Percentiles rank a stretch among this genome's conserved stretches.
Conservation (phyloP, 441 rosid species). For the Gossypium aridum region DNA sequence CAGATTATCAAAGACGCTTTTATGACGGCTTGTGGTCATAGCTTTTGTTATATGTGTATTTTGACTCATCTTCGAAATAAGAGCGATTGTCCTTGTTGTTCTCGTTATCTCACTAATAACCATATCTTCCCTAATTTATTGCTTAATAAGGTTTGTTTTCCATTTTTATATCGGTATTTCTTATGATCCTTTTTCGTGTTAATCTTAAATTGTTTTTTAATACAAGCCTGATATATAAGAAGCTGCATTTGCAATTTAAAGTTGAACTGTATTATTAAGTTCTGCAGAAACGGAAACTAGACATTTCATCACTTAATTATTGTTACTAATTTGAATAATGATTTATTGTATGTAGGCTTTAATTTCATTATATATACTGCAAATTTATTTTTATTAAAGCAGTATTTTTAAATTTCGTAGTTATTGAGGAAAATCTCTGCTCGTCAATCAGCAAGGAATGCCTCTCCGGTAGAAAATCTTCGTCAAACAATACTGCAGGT, state of each 20-base stretch:
- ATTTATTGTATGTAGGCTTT: background rate
- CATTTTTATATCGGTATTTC: background rate
- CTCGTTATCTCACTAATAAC: constrained; percentile 24
- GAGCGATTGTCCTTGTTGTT: constrained; percentile 44
- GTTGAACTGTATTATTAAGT: background rate
- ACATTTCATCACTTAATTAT: background rate
- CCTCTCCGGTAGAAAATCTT: constrained; percentile 33
- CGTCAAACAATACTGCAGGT: constrained; percentile 35
- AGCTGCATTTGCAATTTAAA: background rate
- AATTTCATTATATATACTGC: background rate
- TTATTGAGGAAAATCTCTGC: constrained; percentile 36
- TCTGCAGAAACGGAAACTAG: background rate
- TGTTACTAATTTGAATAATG: background rate
- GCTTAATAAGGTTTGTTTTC: constrained; percentile 35
- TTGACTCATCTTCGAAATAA: constrained; percentile 37
- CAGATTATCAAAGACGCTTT: constrained; percentile 42
- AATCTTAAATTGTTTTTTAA: background rate
- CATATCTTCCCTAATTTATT: constrained; percentile 40
- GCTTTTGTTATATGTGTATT: constrained; percentile 50
- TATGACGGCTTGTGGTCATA: constrained; percentile 41
- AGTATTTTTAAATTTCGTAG: constrained; percentile 14
- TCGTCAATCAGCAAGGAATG: constrained; percentile 25
- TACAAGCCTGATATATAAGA: background rate
- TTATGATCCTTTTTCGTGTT: constrained; percentile 6
- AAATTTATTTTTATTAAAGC: background rate